Evolutionary conservation across 2,329 filamentous ascomycete genomes (phyloP), one percentile per base, ranked within the genome.

Genomic region (Huntiella moniliformis): DNA sequence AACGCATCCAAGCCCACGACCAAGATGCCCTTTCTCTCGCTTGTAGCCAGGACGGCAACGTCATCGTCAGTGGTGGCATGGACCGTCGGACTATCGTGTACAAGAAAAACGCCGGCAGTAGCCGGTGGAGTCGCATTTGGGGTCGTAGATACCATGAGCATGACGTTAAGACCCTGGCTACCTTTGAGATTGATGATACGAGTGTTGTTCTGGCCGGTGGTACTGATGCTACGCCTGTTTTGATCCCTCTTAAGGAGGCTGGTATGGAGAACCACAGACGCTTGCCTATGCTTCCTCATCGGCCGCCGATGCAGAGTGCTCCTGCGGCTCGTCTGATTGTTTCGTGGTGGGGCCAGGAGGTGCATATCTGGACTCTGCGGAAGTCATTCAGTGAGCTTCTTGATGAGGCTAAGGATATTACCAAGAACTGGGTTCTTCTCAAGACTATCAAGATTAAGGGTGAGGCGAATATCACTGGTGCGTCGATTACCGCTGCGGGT

Each of bases 171-270:
- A 75, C 85, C 1, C 83, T 96, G 75, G 82, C 86, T 32, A 78
- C 83, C 0, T 96, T 88, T 52, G 91, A 98, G 60, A 79, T 79
- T 44, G 77, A 73, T 43, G 76, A 76, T 42, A 74, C 94, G 56
- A 96, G 85, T 56, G 77, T 96, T 46, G 69, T 94, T 8, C 82
- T 93, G 12, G 92, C 88, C 52, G 91, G 91, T 73, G 91, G 86
- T 38, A 81, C 87, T 42, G 91, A 96, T 61, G 81, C 86, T 3
- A 77, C 77, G 42, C 85, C 87, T 1, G 73, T 92, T 38, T 73
- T 95, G 36, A 66, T 88, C 12, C 91, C 91, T 4, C 67, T 98
- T 28, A 65, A 60, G 50, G 63, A 77, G 71, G 56, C 77, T 79
- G 60, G 84, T 74, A 56, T 82, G 73, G 86, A 96, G 58, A 73